Base-by-base conservation (phyloP, 2,329 filamentous ascomycete species). In the Penicillium sp. region DNA sequence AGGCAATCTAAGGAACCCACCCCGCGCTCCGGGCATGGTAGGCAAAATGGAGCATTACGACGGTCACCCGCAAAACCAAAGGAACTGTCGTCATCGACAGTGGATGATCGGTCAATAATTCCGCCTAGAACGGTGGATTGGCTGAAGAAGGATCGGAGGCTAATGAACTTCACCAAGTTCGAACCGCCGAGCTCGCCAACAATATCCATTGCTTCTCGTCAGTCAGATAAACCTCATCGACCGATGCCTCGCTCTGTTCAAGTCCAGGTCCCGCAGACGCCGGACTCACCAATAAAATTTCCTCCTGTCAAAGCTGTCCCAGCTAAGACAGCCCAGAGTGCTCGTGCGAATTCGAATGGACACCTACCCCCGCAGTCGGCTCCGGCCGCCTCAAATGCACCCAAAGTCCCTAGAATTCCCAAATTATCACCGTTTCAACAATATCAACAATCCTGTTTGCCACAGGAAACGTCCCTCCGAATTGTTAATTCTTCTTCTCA, bases 101-200 rank as follows among this genome's bases (percentile, higher is more conserved):
- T 25, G 1, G 45, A 53, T 1, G 46, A 58, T 9, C 36, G 35
- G 16, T 58, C 58, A 10, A 54, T 55, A 7, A 48, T 42, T 16
- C 35, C 19, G 12, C 30, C 28, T 14, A 40, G 45, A 17, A 44
- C 56, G 22, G 46, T 43, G 14, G 53, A 58, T 5, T 73, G 71
- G 70, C 45, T 73, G 46, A 72, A 61, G 53, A 72, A 67, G 53
- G 69, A 68, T 33, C 59, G 63, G 10, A 65, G 58, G 19, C 61
- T 57, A 11, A 64, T 64, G 53, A 61, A 64, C 16, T 73, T 72
- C 35, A 59, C 58, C n/a, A 61, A 64, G 26, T 61, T 71, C 17
- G 68, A 74, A n/a, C 70, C 71, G 7, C 73, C 73, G 17, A 72
- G 67, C 22, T 74, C 72, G 3, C 72, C 72, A 14, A 72, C 71